Conservation (phyloP, 805 yeast genomes). For the Kluyveromyces nonfermentans region DNA sequence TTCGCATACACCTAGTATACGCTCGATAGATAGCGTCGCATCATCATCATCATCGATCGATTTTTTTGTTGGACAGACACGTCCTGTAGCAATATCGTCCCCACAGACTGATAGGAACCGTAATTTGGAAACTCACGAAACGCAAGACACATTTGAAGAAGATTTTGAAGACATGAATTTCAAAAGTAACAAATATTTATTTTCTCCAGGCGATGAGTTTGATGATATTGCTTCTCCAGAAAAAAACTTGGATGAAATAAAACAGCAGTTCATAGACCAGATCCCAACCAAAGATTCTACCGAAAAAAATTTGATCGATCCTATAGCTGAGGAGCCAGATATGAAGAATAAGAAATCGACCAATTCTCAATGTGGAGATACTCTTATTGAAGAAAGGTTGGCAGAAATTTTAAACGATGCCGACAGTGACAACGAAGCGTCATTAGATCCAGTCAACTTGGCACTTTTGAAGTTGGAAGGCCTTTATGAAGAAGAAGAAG, state of each 20-base stretch:
- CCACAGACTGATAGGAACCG: background rate
- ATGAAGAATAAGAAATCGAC: slow-evolving; percentile 2
- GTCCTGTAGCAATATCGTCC: background rate
- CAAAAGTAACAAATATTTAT: slow-evolving; percentile 19
- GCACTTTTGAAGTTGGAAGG: slow-evolving; percentile 81
- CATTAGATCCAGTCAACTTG: slow-evolving; percentile 60
- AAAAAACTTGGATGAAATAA: slow-evolving; percentile 24
- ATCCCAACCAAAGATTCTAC: slow-evolving; percentile 8
- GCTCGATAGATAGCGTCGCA: slow-evolving; percentile 19
- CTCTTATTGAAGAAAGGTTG: slow-evolving; percentile 3
- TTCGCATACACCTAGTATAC: slow-evolving; percentile 23
- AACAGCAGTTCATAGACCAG: slow-evolving; percentile 20
- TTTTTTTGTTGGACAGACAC: background rate
- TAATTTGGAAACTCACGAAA: background rate
- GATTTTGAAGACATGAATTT: background rate
- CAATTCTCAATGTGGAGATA: background rate
- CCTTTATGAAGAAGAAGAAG: slow-evolving; percentile 25
- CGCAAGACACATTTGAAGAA: slow-evolving; percentile 1
- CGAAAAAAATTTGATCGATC: slow-evolving; percentile 8
- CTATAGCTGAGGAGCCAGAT: slow-evolving; percentile 2
- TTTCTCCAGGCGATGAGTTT: slow-evolving; percentile 22
- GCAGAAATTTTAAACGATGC: slow-evolving; percentile 35
- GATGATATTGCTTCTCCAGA: slow-evolving; percentile 25
- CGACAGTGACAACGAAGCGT: slow-evolving; percentile 79
- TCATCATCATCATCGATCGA: slow-evolving; percentile 10